Base-by-base conservation (phyloP, 2,329 filamentous ascomycete genomes). In the Aspergillus pseudotamarii region DNA sequence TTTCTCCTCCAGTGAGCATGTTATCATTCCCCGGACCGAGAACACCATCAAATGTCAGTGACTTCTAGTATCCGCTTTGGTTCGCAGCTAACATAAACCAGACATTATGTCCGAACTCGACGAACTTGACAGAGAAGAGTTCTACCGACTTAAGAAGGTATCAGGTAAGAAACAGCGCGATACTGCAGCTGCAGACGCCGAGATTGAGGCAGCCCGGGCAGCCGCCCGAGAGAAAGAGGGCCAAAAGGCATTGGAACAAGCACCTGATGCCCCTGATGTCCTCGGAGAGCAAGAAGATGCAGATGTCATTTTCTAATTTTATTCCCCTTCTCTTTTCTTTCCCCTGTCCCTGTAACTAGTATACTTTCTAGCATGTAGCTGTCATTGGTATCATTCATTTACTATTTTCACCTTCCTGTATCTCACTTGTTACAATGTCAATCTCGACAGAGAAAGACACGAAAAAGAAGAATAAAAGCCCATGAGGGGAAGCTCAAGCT, bases 21-120 rank as follows among this genome's bases (percentile, higher is more conserved):
- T 99, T 71, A 98, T 99, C 71, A 99, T 99, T 73, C 95, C 95
- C 14, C 87, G 95, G 69, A 99, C 95, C 16, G 95, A 99, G 78
- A 99, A 98, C 75, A 99, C 95, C n/a, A 99, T 99, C 83, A 97
- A 97, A 82, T 99, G 89, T 89, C 81, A 70, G 86, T 72, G 41
- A 50, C 48, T 48, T 30, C 21, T n/a, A 28, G 12, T 46, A 23
- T 48, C n/a, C 14, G 11, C 51, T n/a, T 21, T 26, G 5, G 30
- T 23, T 26, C 21, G n/a, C 28, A 21, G 38, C 53, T 58, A 48
- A 68, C 38, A 16, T 23, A 6, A 19, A 23, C 6, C 63, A 91
- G 89, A 98, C 75, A 98, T 98, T 85, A 98, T 98, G 82, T 97
- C 94, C 1, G 95, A 99, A 78, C 87, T 99, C 19, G 95, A 99